Percentiles rank a stretch among this genome's conserved stretches.
Conservation (phyloP, 306 rosid species). For the peach (Prunus persica) region Prunus_persica_NCBIv2 NC_034009.1:41874501-41875000, state of each 20-base stretch:
- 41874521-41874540: constrained; percentile 96
- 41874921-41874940: background rate
- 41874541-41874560: constrained; percentile 99
- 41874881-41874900: constrained; percentile 82
- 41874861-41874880: constrained; percentile 93
- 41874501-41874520: constrained; percentile 93
- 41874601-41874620: constrained; percentile 63
- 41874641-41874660: constrained; percentile 86
- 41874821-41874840: constrained; percentile 75
- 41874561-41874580: constrained; percentile 91
- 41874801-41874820: constrained; percentile 73
- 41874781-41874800: constrained; percentile 89
- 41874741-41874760: constrained; percentile 78
- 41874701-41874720: constrained; percentile 95
- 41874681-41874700: constrained; percentile 97
- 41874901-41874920: background rate
- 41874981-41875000: background rate
- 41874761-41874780: constrained; percentile 94
- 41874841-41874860: constrained; percentile 97
- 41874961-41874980: background rate
- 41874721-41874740: constrained; percentile 95
- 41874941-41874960: background rate
- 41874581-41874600: constrained; percentile 84
- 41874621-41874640: constrained; percentile 69
- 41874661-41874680: constrained; percentile 92